These are phyloP conservation scores for Epichloe bromicola DNA, from an alignment of 2,329 filamentous ascomycete genomes.

Conservation along the genomic window DNA sequence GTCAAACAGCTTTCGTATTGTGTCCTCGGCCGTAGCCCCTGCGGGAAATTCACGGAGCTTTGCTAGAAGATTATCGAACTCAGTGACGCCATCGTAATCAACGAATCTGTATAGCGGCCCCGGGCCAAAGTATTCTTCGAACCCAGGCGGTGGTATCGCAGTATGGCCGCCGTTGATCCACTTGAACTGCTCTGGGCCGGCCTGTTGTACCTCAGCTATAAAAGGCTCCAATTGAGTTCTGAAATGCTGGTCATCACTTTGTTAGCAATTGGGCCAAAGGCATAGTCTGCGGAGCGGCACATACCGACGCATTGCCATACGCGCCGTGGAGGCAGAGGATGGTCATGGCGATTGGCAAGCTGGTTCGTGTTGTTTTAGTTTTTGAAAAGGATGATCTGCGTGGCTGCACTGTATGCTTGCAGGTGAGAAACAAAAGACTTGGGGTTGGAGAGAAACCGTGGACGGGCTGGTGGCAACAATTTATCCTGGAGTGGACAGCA, in stretches of 20 bases:
- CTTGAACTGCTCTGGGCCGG: neutral
- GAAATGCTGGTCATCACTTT: neutral
- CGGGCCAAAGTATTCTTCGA: conserved; percentile 2
- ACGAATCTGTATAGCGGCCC: conserved; percentile 1
- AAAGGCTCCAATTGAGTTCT: conserved; percentile 1
- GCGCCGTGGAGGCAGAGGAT: conserved; percentile 6
- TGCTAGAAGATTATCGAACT: neutral
- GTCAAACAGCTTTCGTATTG: neutral
- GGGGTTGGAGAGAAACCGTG: no score
- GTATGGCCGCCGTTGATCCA: conserved; percentile 3
- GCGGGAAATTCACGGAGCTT: conserved; percentile 1
- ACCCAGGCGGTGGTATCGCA: neutral
- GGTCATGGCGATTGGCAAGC: neutral
- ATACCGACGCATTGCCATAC: conserved; percentile 1
- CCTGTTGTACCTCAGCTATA: neutral
- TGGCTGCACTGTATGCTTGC: no score
- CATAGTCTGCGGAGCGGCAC: no score
- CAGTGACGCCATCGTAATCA: conserved; percentile 1
- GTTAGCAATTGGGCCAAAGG: neutral
- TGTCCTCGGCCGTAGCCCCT: neutral
- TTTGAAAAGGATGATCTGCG: no score
- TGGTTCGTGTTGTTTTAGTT: neutral
- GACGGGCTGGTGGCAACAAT: no score
- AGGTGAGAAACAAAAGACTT: no score
- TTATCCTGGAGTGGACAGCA: no score